phyloP scores from a whole-genome alignment of 2,329 filamentous ascomycete species.

The Camptophora hylomeconis region DNA sequence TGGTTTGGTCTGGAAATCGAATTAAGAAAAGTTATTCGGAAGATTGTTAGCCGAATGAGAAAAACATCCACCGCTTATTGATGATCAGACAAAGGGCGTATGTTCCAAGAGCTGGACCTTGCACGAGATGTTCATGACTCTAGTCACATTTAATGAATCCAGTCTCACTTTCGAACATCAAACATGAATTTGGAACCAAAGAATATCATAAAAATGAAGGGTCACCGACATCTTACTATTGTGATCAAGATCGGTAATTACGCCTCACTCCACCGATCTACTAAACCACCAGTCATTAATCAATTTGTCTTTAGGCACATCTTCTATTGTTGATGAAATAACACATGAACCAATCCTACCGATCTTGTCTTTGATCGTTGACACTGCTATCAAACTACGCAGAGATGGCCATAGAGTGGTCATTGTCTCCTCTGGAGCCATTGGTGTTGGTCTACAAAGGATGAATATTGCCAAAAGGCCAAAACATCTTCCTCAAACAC shows the following conservation, averaged over 20 bases:
- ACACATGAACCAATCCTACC: conserved; percentile 88
- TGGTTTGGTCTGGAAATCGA: no score
- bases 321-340: conserved; percentile 95
- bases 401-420: conserved; percentile 90
- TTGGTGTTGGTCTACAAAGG: conserved; percentile 79
- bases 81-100: no score
- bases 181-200: no score
- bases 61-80: no score
- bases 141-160: no score
- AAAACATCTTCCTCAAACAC: conserved; percentile 78
- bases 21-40: no score
- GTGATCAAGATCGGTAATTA: conserved; percentile 73
- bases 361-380: conserved; percentile 81
- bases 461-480: conserved; percentile 82
- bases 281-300: conserved; percentile 1
- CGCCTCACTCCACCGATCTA: conserved; percentile 1
- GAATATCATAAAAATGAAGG: conserved; percentile 44
- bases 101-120: no score
- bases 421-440: conserved; percentile 92
- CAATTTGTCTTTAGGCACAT: no score
- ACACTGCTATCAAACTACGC: conserved; percentile 75
- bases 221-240: conserved; percentile 53
- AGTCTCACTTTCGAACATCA: no score
- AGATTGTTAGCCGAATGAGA: no score
- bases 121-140: no score